Percentiles rank a stretch among this genome's conserved stretches.
Conservation (phyloP, 805 yeast species). For the Millerozyma miso region DNA sequence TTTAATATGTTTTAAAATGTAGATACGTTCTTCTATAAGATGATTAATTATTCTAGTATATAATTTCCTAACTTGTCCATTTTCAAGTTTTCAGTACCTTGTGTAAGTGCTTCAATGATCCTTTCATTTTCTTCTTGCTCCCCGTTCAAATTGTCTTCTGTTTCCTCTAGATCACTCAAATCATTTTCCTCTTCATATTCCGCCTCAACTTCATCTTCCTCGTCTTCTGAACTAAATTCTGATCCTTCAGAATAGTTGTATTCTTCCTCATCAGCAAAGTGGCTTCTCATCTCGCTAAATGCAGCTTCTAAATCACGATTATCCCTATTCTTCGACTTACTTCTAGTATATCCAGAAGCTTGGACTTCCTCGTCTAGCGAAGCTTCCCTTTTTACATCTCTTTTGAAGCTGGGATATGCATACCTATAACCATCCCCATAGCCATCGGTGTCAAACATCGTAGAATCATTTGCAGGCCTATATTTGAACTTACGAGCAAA, state of each 20-base stretch:
- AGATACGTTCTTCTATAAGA: background rate
- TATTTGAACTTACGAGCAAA: conserved; percentile 76
- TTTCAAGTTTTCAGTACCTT: conserved; percentile 61
- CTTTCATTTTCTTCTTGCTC: conserved; percentile 42
- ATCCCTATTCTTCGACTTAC: conserved; percentile 28
- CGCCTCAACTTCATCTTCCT: conserved; percentile 36
- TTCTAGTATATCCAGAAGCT: conserved; percentile 77
- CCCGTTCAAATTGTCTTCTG: conserved; percentile 14
- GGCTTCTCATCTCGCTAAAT: conserved; percentile 59
- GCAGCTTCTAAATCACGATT: conserved; percentile 73
- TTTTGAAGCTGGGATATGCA: conserved; percentile 71
- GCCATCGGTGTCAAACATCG: conserved; percentile 76
- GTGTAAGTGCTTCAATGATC: conserved; percentile 65
- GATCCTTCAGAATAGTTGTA: conserved; percentile 24
- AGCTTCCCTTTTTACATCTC: conserved; percentile 68
- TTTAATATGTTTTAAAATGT: background rate
- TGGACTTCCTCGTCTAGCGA: conserved; percentile 80
- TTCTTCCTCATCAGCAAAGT: conserved; percentile 21
- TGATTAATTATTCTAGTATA: conserved; percentile 40
- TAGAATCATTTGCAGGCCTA: conserved; percentile 59
- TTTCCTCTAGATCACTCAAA: conserved; percentile 26
- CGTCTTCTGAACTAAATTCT: conserved; percentile 11
- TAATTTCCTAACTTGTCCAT: conserved; percentile 84
- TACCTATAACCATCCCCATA: conserved; percentile 75
- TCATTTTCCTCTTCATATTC: conserved; percentile 31